Conservation (phyloP, 2,329 filamentous ascomycete genomes). For the Colletotrichum lindemuthianum region DNA sequence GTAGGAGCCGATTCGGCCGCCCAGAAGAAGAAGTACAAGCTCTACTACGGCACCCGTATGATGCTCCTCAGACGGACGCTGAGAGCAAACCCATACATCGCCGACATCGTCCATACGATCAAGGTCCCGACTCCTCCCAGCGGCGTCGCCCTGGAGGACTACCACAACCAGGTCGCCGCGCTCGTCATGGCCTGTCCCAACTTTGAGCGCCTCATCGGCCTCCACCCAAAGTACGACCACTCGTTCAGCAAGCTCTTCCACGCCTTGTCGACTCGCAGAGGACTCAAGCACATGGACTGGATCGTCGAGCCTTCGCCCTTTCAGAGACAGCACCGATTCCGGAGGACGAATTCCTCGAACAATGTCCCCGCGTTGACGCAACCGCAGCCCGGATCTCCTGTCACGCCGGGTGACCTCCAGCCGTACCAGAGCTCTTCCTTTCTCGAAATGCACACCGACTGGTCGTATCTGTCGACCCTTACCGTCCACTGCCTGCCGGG, state of each 20-base stretch:
- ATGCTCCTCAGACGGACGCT: conserved; percentile 68
- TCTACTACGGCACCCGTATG: conserved; percentile 62
- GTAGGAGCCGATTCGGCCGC: conserved; percentile 64
- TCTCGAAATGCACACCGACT: conserved; percentile 62
- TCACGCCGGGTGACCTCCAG: conserved; percentile 51
- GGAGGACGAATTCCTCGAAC: conserved; percentile 36
- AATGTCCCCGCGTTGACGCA: conserved; percentile 16
- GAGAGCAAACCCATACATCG: conserved; percentile 62
- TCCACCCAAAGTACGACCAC: conserved; percentile 64
- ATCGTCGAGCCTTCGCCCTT: conserved; percentile 55
- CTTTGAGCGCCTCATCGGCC: conserved; percentile 66
- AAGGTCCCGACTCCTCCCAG: conserved; percentile 63
- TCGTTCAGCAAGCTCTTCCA: conserved; percentile 66
- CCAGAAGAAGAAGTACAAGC: conserved; percentile 68
- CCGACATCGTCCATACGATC: conserved; percentile 64
- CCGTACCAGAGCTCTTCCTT: conserved; percentile 57
- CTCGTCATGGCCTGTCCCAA: conserved; percentile 74
- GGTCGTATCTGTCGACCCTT: conserved; percentile 65
- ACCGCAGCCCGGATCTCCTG: conserved; percentile 12
- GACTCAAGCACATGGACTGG: conserved; percentile 70
- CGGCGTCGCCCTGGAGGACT: conserved; percentile 56
- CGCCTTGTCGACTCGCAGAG: conserved; percentile 65
- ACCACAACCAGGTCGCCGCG: conserved; percentile 67
- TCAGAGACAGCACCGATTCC: conserved; percentile 47
- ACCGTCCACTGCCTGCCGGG: conserved; percentile 69